A percentile compares a stretch with the other conserved stretches of the same genome.
phyloP scores from a whole-genome alignment of 345 rosid species.

The Cardiospermum halicacabum region DNA sequence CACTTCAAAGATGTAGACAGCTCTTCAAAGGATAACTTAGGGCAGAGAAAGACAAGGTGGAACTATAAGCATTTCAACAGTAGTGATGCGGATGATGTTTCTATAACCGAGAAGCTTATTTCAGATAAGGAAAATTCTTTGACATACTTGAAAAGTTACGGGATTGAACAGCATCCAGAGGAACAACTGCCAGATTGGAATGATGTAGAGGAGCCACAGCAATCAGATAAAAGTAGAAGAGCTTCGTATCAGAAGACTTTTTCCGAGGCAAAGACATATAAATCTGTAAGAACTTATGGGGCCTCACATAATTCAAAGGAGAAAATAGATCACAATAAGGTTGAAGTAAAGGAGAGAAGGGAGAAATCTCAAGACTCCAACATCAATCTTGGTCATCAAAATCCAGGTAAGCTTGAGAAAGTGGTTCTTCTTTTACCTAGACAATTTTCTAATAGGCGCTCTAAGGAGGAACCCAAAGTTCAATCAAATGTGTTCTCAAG shows the following conservation, averaged over 20 bases:
- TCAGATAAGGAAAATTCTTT: slow-evolving; percentile 16
- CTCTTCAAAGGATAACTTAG: slow-evolving; percentile 38
- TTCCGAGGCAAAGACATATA: slow-evolving; percentile 18
- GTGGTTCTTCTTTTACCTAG: slow-evolving; percentile 46
- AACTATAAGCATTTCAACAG: slow-evolving; percentile 27
- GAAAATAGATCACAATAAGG: slow-evolving; percentile 18
- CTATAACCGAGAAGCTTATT: slow-evolving; percentile 19
- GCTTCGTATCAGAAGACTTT: slow-evolving; percentile 18
- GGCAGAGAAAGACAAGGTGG: slow-evolving; percentile 29
- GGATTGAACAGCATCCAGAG: slow-evolving; percentile 6
- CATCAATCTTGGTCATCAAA: slow-evolving; percentile 23
- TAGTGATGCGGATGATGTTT: slow-evolving; percentile 9
- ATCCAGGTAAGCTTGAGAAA: slow-evolving; percentile 31
- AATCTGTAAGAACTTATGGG: slow-evolving; percentile 28
- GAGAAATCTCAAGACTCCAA: slow-evolving; percentile 23
- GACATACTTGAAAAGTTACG: slow-evolving; percentile 13
- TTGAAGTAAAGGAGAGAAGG: slow-evolving; percentile 26
- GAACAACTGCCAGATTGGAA: slow-evolving; percentile 17
- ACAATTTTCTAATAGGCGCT: slow-evolving; percentile 23
- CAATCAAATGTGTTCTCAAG: slow-evolving; percentile 24
- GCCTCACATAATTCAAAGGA: slow-evolving; percentile 27
- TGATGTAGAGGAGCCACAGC: slow-evolving; percentile 9
- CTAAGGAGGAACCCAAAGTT: slow-evolving; percentile 19
- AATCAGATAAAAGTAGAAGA: slow-evolving; percentile 14
- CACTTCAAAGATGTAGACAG: slow-evolving; percentile 36